Conservation (phyloP, 1,284 basidiomycete species). For the Cutaneotrichosporon sp. region DNA sequence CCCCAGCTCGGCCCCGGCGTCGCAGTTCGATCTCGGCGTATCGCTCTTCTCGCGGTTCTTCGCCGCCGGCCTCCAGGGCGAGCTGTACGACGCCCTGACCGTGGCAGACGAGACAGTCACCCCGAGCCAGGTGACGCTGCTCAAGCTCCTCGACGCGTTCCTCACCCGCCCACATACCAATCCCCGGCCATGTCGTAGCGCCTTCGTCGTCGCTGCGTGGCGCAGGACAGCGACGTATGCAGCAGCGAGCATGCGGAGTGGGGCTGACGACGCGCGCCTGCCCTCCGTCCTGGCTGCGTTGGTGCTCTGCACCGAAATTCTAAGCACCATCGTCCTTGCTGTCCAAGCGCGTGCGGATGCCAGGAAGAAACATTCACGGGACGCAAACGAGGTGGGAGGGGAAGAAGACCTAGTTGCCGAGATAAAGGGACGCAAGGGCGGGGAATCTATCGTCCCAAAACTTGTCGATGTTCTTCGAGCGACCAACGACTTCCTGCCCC, state of each 20-base stretch:
- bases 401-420: conserved; percentile 26
- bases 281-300: conserved; percentile 68
- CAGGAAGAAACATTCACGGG: not conserved
- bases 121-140: conserved; percentile 73
- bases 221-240: conserved; percentile 25
- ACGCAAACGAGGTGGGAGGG: conserved; percentile 21
- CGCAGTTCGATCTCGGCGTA: conserved; percentile 73
- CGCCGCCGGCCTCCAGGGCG: conserved; percentile 32
- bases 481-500: conserved; percentile 68
- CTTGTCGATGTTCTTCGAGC: conserved; percentile 63
- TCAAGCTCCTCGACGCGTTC: conserved; percentile 78
- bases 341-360: conserved; percentile 21
- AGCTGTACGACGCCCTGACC: conserved; percentile 6
- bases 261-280: conserved; percentile 38
- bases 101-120: conserved; percentile 62
- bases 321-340: conserved; percentile 46
- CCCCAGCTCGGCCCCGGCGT: conserved; percentile 58
- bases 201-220: conserved; percentile 25
- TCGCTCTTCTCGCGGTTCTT: conserved; percentile 50
- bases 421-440: conserved; percentile 31
- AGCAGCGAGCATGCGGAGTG: conserved; percentile 21
- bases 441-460: conserved; percentile 55
- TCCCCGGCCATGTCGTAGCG: conserved; percentile 5
- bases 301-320: conserved; percentile 65
- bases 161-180: conserved; percentile 47